Evolutionary conservation across 176 grass and related monocot genomes (phyloP), one percentile per base, ranked within the genome.

Genomic region (Secale cereale): DNA sequence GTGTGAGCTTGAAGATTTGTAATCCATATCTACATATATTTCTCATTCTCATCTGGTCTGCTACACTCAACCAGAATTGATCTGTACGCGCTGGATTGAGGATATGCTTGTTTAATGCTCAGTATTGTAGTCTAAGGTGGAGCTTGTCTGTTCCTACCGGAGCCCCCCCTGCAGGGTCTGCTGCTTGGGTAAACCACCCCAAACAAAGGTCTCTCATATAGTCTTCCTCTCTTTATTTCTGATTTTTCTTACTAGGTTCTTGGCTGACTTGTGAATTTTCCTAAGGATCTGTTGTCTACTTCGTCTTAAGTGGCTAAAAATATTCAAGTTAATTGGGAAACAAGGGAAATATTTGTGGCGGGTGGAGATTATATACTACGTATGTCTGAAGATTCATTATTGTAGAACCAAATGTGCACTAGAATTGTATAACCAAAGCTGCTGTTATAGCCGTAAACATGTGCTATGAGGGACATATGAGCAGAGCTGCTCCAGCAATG

Each of bases 171-270:
- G n/a, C 23, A 31, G 33, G 0, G 5, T 72, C 41, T 74, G 16
- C 67, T 64, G 77, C 16, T 60, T 63, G 28, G 8, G 28, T 41
- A 37, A 86, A 70, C 29, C 46, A 39, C 41, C 7, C 14, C 17
- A 40, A 27, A 28, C 20, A 36, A 62, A n/a, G 35, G 25, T n/a
- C 39, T 79, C 39, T 71, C n/a, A 56, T 54, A 1, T 56, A 56
- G 52, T 56, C 52, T 54, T 26, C 5, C 40, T 46, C 6, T 73
- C 12, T 46, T 27, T 74, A 74, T 48, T 46, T 19, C 70, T 67
- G 71, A 27, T 45, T 46, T 77, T 9, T 87, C 70, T 76, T 62
- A 32, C 67, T 81, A 80, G 6, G 69, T 13, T 72, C 8, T 33
- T 20, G 13, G 16, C 69, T 59, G 46, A 27, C 48, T 13, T 41